A percentile compares a stretch with the other conserved stretches of the same genome.
phyloP scores from a whole-genome alignment of 2,329 filamentous ascomycete genomes.

The Daldinia eschscholtzii region DNA sequence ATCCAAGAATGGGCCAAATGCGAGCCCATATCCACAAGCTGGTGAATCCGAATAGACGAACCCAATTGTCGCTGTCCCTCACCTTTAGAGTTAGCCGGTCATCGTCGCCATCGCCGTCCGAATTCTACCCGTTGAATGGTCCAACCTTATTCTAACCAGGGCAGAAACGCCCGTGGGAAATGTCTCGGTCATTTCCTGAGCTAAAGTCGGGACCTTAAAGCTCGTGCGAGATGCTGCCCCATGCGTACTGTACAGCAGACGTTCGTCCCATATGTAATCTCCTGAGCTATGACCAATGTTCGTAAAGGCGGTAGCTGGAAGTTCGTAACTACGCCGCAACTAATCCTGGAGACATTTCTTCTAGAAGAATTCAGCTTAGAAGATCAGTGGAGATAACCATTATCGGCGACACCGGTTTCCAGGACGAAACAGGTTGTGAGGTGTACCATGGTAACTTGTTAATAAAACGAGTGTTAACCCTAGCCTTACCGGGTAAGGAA shows the following conservation, averaged over 20 bases:
- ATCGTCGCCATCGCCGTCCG: constrained; percentile 3
- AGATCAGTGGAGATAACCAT: constrained; percentile 12
- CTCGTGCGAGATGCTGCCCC: neutral
- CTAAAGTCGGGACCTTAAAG: neutral
- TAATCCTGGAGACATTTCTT: constrained; percentile 1
- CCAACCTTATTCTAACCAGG: constrained; percentile 8
- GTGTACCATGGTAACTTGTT: neutral
- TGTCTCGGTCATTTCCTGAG: constrained; percentile 5
- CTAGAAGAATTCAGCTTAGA: constrained; percentile 11
- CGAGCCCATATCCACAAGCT: neutral
- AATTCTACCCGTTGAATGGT: neutral
- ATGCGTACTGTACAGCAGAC: constrained; percentile 1
- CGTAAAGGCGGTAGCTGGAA: neutral
- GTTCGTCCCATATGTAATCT: neutral
- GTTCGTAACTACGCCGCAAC: neutral
- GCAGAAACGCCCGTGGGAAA: neutral
- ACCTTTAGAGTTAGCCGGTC: neutral
- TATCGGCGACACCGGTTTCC: constrained; percentile 14
- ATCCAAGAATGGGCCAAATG: neutral
- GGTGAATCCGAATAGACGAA: constrained; percentile 5
- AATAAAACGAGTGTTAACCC: constrained; percentile 14
- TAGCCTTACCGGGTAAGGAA: constrained; percentile 18
- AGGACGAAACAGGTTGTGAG: neutral
- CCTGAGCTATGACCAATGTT: constrained; percentile 2
- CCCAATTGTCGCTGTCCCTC: neutral